phyloP scores from a whole-genome alignment of 352 stramenopile genomes.

The Phytophthora agathidicida region DNA sequence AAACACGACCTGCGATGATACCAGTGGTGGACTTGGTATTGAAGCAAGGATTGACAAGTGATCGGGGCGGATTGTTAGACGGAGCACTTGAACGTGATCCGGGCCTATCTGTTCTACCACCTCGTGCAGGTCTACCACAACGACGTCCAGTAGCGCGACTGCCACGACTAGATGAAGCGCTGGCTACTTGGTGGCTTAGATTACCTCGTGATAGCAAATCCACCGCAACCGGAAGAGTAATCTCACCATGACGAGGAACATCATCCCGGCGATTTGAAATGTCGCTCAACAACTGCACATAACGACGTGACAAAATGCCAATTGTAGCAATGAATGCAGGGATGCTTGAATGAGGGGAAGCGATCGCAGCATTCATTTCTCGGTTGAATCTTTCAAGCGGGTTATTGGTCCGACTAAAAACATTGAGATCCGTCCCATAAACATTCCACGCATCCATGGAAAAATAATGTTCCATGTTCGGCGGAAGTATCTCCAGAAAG shows the following conservation, averaged over 20 bases:
- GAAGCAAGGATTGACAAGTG: no score
- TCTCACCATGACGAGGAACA: neutral
- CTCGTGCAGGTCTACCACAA: no score
- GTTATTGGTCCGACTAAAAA: neutral
- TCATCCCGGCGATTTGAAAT: neutral
- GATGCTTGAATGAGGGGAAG: neutral
- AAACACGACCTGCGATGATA: no score
- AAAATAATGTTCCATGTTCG: neutral
- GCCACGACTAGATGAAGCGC: no score
- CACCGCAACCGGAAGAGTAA: neutral
- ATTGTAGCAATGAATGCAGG: neutral
- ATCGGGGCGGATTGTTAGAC: no score
- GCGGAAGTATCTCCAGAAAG: neutral
- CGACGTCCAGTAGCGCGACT: no score
- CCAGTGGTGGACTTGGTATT: no score
- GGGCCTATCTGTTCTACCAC: no score
- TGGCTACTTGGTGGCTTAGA: no score
- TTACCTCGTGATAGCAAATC: no score
- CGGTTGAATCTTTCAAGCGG: constrained; percentile 1
- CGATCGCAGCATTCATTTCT: neutral
- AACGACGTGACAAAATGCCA: neutral
- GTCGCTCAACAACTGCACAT: neutral
- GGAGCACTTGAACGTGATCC: no score
- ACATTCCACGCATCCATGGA: neutral
- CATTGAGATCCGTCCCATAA: neutral